These are phyloP conservation scores for Globisporangium iwayamae DNA, from an alignment of 352 stramenopile species.

Conservation along the genomic window DNA sequence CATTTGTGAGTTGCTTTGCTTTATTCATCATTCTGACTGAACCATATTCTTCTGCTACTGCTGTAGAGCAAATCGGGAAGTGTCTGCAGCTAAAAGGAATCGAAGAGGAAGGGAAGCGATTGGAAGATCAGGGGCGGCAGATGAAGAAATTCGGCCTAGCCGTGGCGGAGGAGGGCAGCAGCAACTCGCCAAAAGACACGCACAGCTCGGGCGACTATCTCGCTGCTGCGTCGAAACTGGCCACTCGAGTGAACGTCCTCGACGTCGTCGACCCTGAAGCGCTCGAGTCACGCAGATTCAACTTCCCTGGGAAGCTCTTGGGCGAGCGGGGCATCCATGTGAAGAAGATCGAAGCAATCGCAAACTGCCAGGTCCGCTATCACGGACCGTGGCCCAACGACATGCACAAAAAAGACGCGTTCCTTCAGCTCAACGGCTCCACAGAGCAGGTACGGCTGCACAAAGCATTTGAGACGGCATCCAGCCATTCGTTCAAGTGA, in stretches of 20 bases:
- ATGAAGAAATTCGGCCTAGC: conserved; percentile 61
- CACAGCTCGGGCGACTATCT: conserved; percentile 6
- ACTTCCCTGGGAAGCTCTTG: conserved; percentile 57
- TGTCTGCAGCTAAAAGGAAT: conserved; percentile 55
- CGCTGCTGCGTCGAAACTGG: conserved; percentile 15
- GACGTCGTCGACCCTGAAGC: conserved; percentile 34
- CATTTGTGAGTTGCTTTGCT: not conserved
- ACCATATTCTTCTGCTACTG: not conserved
- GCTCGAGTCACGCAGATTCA: conserved; percentile 52
- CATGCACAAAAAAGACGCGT: conserved; percentile 7
- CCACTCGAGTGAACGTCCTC: conserved; percentile 22
- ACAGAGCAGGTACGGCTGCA: conserved; percentile 13
- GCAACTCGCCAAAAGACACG: conserved; percentile 7
- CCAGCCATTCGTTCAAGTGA: not conserved
- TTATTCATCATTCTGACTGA: not conserved
- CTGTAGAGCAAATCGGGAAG: conserved; percentile 78
- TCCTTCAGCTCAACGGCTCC: conserved; percentile 14
- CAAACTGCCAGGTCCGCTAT: conserved; percentile 24
- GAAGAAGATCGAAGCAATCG: conserved; percentile 54
- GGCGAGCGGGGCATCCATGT: conserved; percentile 61
- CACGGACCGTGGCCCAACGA: conserved; percentile 16
- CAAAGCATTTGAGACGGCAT: not conserved
- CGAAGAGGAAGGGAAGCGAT: conserved; percentile 50
- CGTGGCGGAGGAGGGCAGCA: conserved; percentile 16
- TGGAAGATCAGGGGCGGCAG: conserved; percentile 53